These are phyloP conservation scores for Biscogniauxia marginata DNA, from an alignment of 2,329 filamentous ascomycete genomes.

Conservation along the genomic window DNA sequence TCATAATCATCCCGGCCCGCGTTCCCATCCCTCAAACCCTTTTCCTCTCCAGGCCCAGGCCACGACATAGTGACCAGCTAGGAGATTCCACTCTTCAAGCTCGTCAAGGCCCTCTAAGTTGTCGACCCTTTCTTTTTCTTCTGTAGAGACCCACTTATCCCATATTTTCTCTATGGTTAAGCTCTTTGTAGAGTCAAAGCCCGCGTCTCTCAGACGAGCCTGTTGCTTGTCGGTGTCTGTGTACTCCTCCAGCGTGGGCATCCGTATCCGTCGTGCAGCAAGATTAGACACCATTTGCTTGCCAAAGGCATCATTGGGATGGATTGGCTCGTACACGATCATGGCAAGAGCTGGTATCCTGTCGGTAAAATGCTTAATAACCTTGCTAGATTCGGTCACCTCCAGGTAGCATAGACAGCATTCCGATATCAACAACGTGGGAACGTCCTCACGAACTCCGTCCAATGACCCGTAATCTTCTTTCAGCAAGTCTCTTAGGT, in stretches of 20 bases:
- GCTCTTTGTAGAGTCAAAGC: conserved; percentile 53
- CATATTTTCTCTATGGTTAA: conserved; percentile 62
- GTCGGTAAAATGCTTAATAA: conserved; percentile 64
- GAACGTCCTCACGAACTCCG: conserved; percentile 55
- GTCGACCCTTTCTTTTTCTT: conserved; percentile 79
- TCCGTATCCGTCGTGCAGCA: conserved; percentile 73
- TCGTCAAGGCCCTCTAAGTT: conserved; percentile 86
- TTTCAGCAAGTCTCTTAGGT: conserved; percentile 61
- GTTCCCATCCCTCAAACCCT: conserved; percentile 32
- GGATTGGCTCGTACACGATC: conserved; percentile 86
- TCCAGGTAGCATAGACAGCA: conserved; percentile 92
- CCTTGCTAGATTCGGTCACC: conserved; percentile 58
- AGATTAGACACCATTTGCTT: conserved; percentile 91
- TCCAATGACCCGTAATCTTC: conserved; percentile 31
- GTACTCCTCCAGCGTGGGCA: conserved; percentile 79
- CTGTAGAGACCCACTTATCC: conserved; percentile 66
- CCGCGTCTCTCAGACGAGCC: conserved; percentile 61
- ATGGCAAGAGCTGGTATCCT: conserved; percentile 52
- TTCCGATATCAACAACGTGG: conserved; percentile 87
- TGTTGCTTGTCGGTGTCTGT: conserved; percentile 67
- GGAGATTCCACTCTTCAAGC: conserved; percentile 86
- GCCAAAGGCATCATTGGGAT: conserved; percentile 82
- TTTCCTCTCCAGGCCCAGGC: conserved; percentile 78
- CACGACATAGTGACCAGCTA: conserved; percentile 87
- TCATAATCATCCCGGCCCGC: background rate